Conservation (phyloP, 164 flowering plant genomes). For the Dillenia suffruticosa region DNA sequence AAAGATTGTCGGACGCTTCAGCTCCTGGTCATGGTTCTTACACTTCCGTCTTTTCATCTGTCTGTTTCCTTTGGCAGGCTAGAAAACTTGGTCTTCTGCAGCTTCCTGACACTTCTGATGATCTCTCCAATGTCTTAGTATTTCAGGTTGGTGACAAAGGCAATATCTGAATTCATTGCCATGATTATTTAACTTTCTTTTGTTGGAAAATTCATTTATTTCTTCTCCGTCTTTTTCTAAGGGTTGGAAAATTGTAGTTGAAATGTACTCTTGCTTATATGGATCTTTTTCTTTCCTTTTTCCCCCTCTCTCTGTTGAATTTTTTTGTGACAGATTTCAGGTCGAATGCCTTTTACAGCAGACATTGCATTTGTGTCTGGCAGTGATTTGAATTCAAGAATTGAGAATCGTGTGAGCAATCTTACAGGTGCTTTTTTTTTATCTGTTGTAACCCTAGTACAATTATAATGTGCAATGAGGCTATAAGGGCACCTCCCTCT, state of each 20-base stretch:
- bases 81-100: constrained; percentile 13
- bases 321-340: constrained; percentile 55
- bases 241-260: no score
- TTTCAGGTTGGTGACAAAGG: constrained; percentile 64
- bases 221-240: not conserved
- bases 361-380: constrained; percentile 85
- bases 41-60: constrained; percentile 33
- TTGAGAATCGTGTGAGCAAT: constrained; percentile 58
- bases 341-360: constrained; percentile 55
- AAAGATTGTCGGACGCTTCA: constrained; percentile 11
- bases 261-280: no score
- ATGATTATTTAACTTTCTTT: not conserved
- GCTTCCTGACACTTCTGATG: constrained; percentile 65
- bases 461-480: not conserved
- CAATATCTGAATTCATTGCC: not conserved
- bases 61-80: no score
- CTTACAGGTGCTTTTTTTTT: constrained; percentile 62
- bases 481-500: not conserved
- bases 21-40: constrained; percentile 8
- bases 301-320: constrained; percentile 1
- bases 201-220: not conserved
- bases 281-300: not conserved
- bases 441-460: not conserved
- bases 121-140: constrained; percentile 65
- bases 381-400: constrained; percentile 43